phyloP scores from a whole-genome alignment of 1,284 basidiomycete genomes.

The Abortiporus biennis region DNA sequence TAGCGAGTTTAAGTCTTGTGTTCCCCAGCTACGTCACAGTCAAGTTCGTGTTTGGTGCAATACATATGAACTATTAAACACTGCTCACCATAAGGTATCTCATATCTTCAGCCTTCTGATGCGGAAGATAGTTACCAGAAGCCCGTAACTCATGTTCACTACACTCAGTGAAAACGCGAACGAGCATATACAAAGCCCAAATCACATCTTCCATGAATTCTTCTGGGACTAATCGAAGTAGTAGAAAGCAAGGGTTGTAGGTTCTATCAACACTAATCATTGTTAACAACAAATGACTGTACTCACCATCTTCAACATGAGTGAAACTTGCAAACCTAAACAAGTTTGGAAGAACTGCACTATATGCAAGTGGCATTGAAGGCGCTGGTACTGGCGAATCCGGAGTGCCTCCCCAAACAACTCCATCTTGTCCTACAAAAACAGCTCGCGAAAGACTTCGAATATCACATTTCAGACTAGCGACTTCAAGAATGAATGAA shows the following conservation, averaged over 20 bases:
- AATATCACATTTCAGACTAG: too few species aligned
- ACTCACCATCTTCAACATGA: conserved; percentile 11
- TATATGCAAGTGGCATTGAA: conserved; percentile 11
- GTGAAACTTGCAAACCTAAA: conserved; percentile 16
- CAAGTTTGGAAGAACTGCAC: conserved; percentile 10
- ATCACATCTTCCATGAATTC: conserved; percentile 13
- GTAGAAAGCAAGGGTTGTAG: not conserved
- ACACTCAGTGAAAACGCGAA: conserved; percentile 13
- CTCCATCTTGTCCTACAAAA: too few species aligned
- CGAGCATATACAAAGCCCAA: conserved; percentile 15
- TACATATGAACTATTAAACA: too few species aligned
- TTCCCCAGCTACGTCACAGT: too few species aligned
- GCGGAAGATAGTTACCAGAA: conserved; percentile 11
- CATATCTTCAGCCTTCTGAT: conserved; percentile 8
- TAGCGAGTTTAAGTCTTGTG: too few species aligned
- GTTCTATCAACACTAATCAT: not conserved
- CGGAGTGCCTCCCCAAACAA: too few species aligned
- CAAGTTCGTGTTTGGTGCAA: too few species aligned
- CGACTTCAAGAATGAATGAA: too few species aligned
- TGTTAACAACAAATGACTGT: not conserved
- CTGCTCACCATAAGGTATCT: conserved; percentile 11
- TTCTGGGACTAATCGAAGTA: conserved; percentile 12
- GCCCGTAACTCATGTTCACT: conserved; percentile 13
- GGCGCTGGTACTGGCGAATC: too few species aligned
- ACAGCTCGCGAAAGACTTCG: too few species aligned